These are phyloP conservation scores for Amylostereum areolatum DNA, from an alignment of 1,284 basidiomycete genomes.

Conservation along the genomic window DNA sequence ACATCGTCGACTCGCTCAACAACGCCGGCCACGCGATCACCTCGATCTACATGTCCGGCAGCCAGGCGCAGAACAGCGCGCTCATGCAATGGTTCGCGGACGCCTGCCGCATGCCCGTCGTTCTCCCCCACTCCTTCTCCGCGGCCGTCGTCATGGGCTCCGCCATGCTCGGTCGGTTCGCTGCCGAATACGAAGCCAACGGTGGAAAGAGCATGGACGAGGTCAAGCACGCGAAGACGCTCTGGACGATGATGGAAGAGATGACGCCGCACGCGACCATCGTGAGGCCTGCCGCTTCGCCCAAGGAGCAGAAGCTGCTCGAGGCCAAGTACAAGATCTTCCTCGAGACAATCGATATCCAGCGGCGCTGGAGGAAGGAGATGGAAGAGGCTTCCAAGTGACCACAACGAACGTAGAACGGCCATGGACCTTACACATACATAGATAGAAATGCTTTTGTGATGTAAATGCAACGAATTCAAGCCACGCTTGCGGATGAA, in stretches of 20 bases:
- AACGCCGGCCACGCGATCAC: conserved; percentile 77
- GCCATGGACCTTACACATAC: too few relatives aligned
- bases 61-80: conserved; percentile 81
- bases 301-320: conserved; percentile 67
- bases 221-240: conserved; percentile 53
- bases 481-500: too few relatives aligned
- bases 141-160: conserved; percentile 89
- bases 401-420: too few relatives aligned
- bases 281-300: conserved; percentile 60
- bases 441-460: too few relatives aligned
- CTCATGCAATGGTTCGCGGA: conserved; percentile 90
- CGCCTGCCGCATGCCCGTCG: conserved; percentile 77
- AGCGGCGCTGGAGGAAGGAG: conserved; percentile 74
- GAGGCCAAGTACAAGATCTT: conserved; percentile 96
- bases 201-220: conserved; percentile 26
- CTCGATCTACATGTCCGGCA: conserved; percentile 88
- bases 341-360: conserved; percentile 81
- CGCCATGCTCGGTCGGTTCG: conserved; percentile 91
- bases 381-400: conserved; percentile 51
- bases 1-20: conserved; percentile 94
- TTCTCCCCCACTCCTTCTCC: conserved; percentile 74
- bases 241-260: conserved; percentile 95
- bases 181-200: conserved; percentile 46
- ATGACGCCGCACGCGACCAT: conserved; percentile 87
- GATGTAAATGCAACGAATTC: too few relatives aligned